Evolutionary conservation across 176 grass and related monocot genomes (phyloP), one percentile per base, ranked within the genome.

Genomic region (Phragmites australis): DNA sequence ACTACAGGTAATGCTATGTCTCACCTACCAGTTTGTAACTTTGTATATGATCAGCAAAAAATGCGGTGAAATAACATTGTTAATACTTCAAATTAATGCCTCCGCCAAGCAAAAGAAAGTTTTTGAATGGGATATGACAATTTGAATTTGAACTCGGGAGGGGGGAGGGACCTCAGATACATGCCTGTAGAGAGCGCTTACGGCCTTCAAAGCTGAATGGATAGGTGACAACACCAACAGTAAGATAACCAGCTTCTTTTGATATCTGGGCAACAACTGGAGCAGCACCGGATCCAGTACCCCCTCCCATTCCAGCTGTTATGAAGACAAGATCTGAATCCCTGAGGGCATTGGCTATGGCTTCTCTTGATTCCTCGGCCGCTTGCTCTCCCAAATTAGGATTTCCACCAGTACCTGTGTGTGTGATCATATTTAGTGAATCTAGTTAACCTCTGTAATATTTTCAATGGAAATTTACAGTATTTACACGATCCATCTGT

Each of bases 191-290:
- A 86, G 96, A 99, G 37, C 96, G 96, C 64, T 95, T 99, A 40
- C 92, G 92, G 56, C 96, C 92, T 87, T 98, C 96, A 5, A 98
- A 98, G 51, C 86, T 94, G 74, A 98, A 98, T 68, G 96, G 96
- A 79, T 93, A 98, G 2, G 96, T 99, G 54, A 99, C 92, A 32
- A 95, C 96, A 76, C 96, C 96, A 61, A 99, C 92, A 50, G 92
- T 99, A 45, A 99, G 90, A 90, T 99, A 95, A 79, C 96, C 96
- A 5, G 92, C 96, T 81, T 99, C 92, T 75, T 89, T 99, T 82
- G 96, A 90, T 86, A 99, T 93, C 81, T 95, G 92, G 34, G 90
- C 96, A 85, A 99, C 96, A 91, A 99, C 92, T 66, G 96, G 96
- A 91, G 93, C 93, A 88, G 96, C 96, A 79, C 90, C 92, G 2